Evolutionary conservation across 306 rosid genomes (phyloP).

Genomic region (Mimosa bimucronata): DNA sequence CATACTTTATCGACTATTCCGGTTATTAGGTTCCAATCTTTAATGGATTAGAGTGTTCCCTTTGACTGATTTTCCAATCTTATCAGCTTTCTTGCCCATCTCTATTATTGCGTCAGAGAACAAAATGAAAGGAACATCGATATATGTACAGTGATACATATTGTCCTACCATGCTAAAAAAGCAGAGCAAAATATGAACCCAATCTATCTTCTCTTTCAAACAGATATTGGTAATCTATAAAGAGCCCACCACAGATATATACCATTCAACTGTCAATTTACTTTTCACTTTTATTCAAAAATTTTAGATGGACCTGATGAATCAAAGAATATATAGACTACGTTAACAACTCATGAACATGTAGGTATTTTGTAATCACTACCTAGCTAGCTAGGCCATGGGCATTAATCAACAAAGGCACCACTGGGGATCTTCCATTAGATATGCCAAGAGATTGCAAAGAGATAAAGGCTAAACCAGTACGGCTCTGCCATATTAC

Average conservation of each 20-base stretch:
- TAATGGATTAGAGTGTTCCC: conserved; percentile 40
- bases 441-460: conserved; percentile 43
- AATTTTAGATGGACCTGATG: background rate
- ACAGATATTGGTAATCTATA: conserved; percentile 38
- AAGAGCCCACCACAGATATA: conserved; percentile 23
- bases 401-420: conserved; percentile 27
- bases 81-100: conserved; percentile 19
- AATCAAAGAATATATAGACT: background rate
- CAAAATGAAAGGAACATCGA: conserved; percentile 7
- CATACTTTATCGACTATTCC: background rate
- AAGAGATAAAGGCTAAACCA: conserved; percentile 40
- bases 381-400: conserved; percentile 25
- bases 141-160: conserved; percentile 1
- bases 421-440: conserved; percentile 41
- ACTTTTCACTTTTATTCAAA: background rate
- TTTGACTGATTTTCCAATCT: conserved; percentile 19
- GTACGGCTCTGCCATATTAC: conserved; percentile 47
- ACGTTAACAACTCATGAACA: background rate
- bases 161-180: conserved; percentile 14
- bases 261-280: conserved; percentile 8
- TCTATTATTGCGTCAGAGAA: conserved; percentile 29
- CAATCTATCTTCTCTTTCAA: conserved; percentile 35
- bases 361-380: background rate
- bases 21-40: conserved; percentile 39
- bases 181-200: conserved; percentile 22